Conservation (phyloP, 2,329 filamentous ascomycete genomes). For the Calonectria naviculata region DNA sequence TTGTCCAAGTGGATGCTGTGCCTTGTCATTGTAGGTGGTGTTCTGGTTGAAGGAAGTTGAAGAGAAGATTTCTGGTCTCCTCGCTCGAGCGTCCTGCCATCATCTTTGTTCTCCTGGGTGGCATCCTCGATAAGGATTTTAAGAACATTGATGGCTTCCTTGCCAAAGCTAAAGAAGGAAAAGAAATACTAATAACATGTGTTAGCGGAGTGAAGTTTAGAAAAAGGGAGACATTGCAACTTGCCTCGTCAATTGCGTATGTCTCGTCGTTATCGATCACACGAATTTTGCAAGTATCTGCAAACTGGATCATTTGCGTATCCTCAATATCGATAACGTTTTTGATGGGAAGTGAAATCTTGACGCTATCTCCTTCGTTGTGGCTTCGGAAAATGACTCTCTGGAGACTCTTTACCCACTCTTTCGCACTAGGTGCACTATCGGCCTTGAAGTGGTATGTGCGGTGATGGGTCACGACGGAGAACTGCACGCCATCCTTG, state of each 20-base stretch:
- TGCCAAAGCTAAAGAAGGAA: conserved; percentile 89
- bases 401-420: conserved; percentile 95
- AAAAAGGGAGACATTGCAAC: conserved; percentile 28
- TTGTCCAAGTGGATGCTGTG: conserved; percentile 41
- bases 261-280: conserved; percentile 95
- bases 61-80: conserved; percentile 26
- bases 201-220: neutral
- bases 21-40: conserved; percentile 44
- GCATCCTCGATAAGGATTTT: conserved; percentile 77
- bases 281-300: conserved; percentile 92
- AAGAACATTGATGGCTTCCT: conserved; percentile 84
- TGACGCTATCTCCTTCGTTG: conserved; percentile 97
- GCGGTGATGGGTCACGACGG: conserved; percentile 83
- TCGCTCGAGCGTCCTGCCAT: conserved; percentile 32
- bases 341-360: conserved; percentile 89
- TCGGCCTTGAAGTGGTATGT: conserved; percentile 92
- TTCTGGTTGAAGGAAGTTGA: conserved; percentile 27
- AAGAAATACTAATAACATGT: conserved; percentile 82
- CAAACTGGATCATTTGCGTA: conserved; percentile 89
- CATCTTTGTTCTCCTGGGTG: conserved; percentile 51
- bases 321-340: conserved; percentile 95
- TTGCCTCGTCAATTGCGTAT: conserved; percentile 92
- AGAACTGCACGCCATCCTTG: conserved; percentile 81
- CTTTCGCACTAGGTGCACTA: conserved; percentile 86
- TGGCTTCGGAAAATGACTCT: conserved; percentile 95